A percentile compares a stretch with the other conserved stretches of the same genome.
These are phyloP conservation scores for Xylariaceae sp. DNA, from an alignment of 2,329 filamentous ascomycete genomes.

Conservation along the genomic window DNA sequence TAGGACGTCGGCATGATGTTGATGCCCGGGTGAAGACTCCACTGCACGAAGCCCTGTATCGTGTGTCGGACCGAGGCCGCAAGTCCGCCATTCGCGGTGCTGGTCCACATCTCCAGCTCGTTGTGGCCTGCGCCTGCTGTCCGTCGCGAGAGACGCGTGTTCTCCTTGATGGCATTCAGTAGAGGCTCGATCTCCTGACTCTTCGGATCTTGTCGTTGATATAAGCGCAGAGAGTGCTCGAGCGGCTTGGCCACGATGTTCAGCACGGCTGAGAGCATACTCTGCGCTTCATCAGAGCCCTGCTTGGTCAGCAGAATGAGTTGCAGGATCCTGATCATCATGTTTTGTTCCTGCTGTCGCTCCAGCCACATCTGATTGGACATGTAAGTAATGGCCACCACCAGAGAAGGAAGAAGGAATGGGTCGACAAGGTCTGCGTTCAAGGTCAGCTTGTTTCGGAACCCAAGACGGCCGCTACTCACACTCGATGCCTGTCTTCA, in stretches of 20 bases:
- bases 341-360: conserved; percentile 52
- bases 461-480: conserved; percentile 24
- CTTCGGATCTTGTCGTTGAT: conserved; percentile 59
- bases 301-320: conserved; percentile 63
- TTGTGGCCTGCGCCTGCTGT: conserved; percentile 55
- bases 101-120: conserved; percentile 63
- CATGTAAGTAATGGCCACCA: conserved; percentile 66
- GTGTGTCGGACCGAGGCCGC: conserved; percentile 50
- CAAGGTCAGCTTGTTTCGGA: conserved; percentile 12
- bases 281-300: conserved; percentile 62
- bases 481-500: conserved; percentile 73
- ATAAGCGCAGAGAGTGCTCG: conserved; percentile 57
- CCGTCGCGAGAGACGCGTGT: conserved; percentile 50
- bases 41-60: conserved; percentile 56
- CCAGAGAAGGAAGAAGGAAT: conserved; percentile 70
- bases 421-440: conserved; percentile 67
- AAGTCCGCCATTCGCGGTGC: conserved; percentile 47
- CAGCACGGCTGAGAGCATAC: conserved; percentile 64
- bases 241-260: conserved; percentile 64
- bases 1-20: conserved; percentile 57
- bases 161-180: conserved; percentile 55
- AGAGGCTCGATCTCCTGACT: conserved; percentile 65
- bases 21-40: conserved; percentile 52
- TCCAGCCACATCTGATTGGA: conserved; percentile 62
- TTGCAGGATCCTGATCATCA: conserved; percentile 64